Evolutionary conservation across 805 yeast genomes (phyloP).

Genomic region (Blastobotrys terrestris): DNA sequence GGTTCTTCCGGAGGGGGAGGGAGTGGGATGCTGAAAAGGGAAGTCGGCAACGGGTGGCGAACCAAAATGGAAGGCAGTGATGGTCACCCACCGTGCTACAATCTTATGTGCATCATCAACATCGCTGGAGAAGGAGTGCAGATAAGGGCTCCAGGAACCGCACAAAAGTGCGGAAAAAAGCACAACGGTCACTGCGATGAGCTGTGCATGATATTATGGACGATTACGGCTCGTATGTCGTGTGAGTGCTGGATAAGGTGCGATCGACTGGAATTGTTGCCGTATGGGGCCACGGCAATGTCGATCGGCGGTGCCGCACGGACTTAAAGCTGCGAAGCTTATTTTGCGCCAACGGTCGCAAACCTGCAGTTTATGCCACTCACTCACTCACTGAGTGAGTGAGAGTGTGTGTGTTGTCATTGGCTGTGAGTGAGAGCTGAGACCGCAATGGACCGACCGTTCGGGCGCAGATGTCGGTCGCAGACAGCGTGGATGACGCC

Average conservation of each 20-base stretch:
- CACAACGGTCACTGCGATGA: background rate
- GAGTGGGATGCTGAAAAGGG: background rate
- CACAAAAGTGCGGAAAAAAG: background rate
- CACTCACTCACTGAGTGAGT: no score
- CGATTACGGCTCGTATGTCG: background rate
- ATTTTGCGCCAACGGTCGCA: no score
- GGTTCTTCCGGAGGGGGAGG: background rate
- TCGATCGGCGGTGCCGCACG: background rate
- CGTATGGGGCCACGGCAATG: background rate
- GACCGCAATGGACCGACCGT: no score
- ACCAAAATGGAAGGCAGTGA: background rate
- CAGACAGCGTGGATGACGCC: no score
- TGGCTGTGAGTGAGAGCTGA: no score
- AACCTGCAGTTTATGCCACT: no score
- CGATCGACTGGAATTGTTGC: background rate
- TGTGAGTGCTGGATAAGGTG: background rate
- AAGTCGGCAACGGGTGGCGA: background rate
- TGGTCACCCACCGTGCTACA: background rate
- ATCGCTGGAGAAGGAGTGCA: no score
- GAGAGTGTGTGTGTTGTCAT: no score
- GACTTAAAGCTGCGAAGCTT: no score
- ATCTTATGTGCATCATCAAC: background rate
- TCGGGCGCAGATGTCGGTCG: no score
- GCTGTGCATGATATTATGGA: background rate
- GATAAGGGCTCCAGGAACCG: background rate